Evolutionary conservation across 331 rosid genomes (phyloP).

Genomic region (Rhamnella rubrinervis): DNA sequence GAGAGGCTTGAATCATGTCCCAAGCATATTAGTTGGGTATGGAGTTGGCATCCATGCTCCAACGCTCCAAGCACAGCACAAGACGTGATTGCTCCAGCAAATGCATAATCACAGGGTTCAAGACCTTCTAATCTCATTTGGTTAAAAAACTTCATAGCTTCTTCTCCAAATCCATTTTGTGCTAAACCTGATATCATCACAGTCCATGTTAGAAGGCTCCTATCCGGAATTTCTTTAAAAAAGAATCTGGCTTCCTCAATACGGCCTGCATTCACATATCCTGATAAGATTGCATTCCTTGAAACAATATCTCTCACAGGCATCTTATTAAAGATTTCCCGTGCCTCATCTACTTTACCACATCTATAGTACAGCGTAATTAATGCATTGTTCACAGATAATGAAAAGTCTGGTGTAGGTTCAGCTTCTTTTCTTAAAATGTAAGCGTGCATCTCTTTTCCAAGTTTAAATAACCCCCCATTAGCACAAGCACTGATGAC

Average conservation of each 20-base stretch:
- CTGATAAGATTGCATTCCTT: slow-evolving; percentile 29
- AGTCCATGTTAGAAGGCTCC: slow-evolving; percentile 21
- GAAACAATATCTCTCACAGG: slow-evolving; percentile 15
- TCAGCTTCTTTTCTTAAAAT: slow-evolving; percentile 13
- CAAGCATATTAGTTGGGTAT: slow-evolving; percentile 20
- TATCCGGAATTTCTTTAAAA: slow-evolving; percentile 16
- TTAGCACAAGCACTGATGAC: slow-evolving; percentile 26
- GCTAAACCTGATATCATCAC: slow-evolving; percentile 26
- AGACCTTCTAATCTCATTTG: slow-evolving; percentile 24
- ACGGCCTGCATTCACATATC: slow-evolving; percentile 28
- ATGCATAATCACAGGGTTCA: slow-evolving; percentile 29
- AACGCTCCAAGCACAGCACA: slow-evolving; percentile 31
- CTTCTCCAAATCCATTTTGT: slow-evolving; percentile 28
- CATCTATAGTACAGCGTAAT: slow-evolving; percentile 19
- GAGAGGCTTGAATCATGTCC: slow-evolving; percentile 21
- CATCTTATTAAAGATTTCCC: slow-evolving; percentile 16
- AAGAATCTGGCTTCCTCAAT: slow-evolving; percentile 24
- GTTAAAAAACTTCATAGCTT: slow-evolving; percentile 19
- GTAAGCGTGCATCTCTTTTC: slow-evolving; percentile 31
- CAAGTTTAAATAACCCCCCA: slow-evolving; percentile 16
- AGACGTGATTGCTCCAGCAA: slow-evolving; percentile 26
- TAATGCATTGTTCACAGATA: slow-evolving; percentile 21
- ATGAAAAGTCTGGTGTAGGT: slow-evolving; percentile 1
- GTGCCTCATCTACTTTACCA: slow-evolving; percentile 19
- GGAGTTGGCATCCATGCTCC: slow-evolving; percentile 26